Conservation (phyloP, 345 rosid species). For the Eucalyptus grandis region DNA sequence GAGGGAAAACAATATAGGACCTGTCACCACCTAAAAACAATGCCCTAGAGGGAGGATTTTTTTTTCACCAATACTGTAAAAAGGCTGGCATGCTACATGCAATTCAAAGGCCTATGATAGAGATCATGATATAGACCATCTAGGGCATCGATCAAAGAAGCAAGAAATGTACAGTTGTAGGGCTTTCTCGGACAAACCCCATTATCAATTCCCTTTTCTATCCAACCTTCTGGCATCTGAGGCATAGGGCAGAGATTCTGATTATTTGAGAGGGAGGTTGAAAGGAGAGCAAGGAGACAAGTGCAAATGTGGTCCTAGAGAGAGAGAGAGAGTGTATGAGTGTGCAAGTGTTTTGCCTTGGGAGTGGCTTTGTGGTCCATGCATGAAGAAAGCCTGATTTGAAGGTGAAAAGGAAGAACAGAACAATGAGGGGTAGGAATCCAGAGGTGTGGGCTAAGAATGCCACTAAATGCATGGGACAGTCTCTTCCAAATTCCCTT, state of each 20-base stretch:
- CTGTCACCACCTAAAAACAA: not conserved
- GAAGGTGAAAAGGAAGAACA: slow-evolving; percentile 7
- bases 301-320: slow-evolving; percentile 7
- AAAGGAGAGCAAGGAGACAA: not conserved
- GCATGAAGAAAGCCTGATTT: slow-evolving; percentile 11
- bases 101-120: not conserved
- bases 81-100: not conserved
- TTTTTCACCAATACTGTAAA: not conserved
- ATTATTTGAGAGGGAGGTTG: not conserved
- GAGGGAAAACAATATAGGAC: not conserved
- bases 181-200: not conserved
- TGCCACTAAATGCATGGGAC: not conserved
- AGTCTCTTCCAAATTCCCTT: not conserved
- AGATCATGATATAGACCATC: not conserved
- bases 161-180: not conserved
- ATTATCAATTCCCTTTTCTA: not conserved
- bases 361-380: slow-evolving; percentile 42
- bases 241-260: not conserved
- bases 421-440: slow-evolving; percentile 1
- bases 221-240: not conserved
- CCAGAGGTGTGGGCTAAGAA: not conserved
- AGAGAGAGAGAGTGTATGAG: not conserved
- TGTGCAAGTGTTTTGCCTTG: not conserved
- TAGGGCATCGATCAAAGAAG: not conserved
- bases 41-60: not conserved